phyloP scores from a whole-genome alignment of 2,329 filamentous ascomycete genomes.

The Ophiostoma sp. region DNA sequence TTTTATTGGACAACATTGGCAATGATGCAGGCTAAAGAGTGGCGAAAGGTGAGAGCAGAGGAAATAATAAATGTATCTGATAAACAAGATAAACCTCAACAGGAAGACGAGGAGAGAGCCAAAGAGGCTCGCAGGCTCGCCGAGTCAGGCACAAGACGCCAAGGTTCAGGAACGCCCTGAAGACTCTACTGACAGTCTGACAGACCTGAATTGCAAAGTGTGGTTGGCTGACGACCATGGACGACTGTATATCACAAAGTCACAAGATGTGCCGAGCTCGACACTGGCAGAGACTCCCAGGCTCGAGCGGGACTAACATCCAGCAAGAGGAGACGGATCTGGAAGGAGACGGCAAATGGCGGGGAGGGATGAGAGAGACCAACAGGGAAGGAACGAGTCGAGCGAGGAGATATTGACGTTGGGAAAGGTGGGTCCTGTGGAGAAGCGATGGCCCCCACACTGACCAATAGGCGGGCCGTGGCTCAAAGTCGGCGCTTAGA shows the following conservation, averaged over 20 bases:
- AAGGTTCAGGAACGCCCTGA: neutral
- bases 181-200: neutral
- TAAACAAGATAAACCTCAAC: too few species aligned
- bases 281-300: neutral
- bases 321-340: neutral
- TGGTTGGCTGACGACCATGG: neutral
- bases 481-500: constrained; percentile 27
- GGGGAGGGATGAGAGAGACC: neutral
- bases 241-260: neutral
- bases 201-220: neutral
- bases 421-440: neutral
- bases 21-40: too few species aligned
- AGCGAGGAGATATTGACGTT: constrained; percentile 6
- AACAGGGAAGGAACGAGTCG: neutral
- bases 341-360: neutral
- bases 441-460: neutral
- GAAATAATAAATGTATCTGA: too few species aligned
- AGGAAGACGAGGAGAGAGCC: too few species aligned
- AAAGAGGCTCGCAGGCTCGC: neutral
- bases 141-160: neutral
- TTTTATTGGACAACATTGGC: too few species aligned
- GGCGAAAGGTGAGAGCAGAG: too few species aligned
- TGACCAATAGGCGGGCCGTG: constrained; percentile 18
- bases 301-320: neutral
- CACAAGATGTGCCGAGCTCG: neutral